A percentile compares a stretch with the other conserved stretches of the same genome.
phyloP scores from a whole-genome alignment of 495 filamentous ascomycete species.

The Neurospora sp. region DNA sequence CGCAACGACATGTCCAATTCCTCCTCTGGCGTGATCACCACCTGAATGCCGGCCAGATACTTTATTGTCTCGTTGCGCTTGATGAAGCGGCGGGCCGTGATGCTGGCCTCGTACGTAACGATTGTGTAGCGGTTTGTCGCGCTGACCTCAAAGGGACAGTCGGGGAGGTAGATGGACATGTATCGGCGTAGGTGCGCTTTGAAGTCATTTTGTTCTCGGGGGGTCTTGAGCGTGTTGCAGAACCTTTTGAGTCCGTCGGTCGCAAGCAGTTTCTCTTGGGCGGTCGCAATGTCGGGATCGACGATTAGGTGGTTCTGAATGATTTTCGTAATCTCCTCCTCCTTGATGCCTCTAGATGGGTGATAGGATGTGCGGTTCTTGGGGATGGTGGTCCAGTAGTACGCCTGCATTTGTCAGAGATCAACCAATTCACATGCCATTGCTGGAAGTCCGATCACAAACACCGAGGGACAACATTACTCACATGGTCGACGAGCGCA shows the following conservation, averaged over 20 bases:
- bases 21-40: conserved; percentile 81
- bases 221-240: conserved; percentile 49
- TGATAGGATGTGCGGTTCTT: conserved; percentile 89
- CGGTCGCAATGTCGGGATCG: conserved; percentile 55
- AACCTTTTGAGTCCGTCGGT: conserved; percentile 68
- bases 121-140: conserved; percentile 97
- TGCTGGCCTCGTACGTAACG: conserved; percentile 71
- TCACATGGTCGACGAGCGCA: conserved; percentile 87
- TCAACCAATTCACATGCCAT: not conserved
- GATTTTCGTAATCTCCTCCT: conserved; percentile 70
- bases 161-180: conserved; percentile 82
- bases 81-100: conserved; percentile 72
- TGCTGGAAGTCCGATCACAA: not conserved
- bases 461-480: conserved; percentile 18
- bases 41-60: conserved; percentile 79
- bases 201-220: conserved; percentile 83
- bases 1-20: conserved; percentile 67
- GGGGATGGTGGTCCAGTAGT: conserved; percentile 90
- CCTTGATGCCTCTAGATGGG: conserved; percentile 66
- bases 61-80: conserved; percentile 77
- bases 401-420: conserved; percentile 46
- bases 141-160: conserved; percentile 87
- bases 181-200: conserved; percentile 79
- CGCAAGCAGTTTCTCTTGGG: conserved; percentile 61
- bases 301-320: conserved; percentile 69